Percentiles rank a stretch among this genome's conserved stretches.
These are phyloP conservation scores for Heliamphora pulchella DNA, from an alignment of 179 eudicot genomes.

Conservation along the genomic window DNA sequence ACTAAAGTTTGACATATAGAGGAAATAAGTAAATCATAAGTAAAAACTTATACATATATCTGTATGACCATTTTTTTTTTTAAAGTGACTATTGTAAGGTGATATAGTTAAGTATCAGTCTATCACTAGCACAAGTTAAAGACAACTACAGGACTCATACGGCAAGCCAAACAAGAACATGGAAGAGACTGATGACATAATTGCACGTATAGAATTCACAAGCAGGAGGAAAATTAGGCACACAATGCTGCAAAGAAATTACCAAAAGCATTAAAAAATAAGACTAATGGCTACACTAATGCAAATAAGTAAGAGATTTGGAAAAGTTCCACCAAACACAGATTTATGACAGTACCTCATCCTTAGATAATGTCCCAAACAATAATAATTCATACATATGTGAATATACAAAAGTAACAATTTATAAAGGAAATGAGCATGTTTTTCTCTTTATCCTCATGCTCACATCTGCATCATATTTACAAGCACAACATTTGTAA, in stretches of 20 bases:
- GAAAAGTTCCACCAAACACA: background rate
- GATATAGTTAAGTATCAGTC: background rate
- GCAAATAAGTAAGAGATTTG: background rate
- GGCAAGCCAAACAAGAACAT: constrained; percentile 9
- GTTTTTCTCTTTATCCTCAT: background rate
- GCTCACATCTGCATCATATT: background rate
- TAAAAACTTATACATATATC: background rate
- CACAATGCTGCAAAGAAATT: constrained; percentile 2
- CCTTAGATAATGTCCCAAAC: background rate
- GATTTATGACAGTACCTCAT: background rate
- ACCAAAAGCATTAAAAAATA: background rate
- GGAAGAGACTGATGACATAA: background rate
- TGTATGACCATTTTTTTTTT: background rate
- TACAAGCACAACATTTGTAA: background rate
- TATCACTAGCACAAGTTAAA: background rate
- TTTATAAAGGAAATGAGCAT: background rate
- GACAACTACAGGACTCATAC: background rate
- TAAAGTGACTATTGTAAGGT: background rate
- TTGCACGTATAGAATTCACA: background rate
- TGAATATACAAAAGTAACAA: background rate
- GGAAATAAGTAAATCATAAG: constrained; percentile 2
- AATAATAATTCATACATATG: background rate
- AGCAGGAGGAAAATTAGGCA: constrained; percentile 12
- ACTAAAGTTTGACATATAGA: constrained; percentile 70
- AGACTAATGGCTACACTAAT: background rate